These are phyloP conservation scores for Mycena olivaceomarginata DNA, from an alignment of 768 basidiomycete species.

Conservation along the genomic window DNA sequence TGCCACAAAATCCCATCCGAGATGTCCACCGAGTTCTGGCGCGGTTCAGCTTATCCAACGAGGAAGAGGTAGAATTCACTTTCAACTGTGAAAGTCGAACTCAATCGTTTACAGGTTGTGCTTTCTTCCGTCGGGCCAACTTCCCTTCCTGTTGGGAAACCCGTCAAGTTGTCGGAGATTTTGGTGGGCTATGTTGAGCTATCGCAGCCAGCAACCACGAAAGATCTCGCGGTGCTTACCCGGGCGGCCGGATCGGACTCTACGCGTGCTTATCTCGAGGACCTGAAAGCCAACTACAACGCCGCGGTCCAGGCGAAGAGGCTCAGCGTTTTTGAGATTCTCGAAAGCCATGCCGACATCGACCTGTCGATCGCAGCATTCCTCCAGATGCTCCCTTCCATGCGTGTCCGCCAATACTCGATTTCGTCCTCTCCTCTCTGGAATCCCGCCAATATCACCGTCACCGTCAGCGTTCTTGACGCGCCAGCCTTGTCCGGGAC, in stretches of 20 bases:
- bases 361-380: slow-evolving; percentile 59
- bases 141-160: slow-evolving; percentile 61
- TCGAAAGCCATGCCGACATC: slow-evolving; percentile 61
- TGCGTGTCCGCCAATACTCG: slow-evolving; percentile 71
- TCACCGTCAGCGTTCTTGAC: slow-evolving; percentile 67
- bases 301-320: slow-evolving; percentile 58
- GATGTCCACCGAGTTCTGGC: slow-evolving; percentile 62
- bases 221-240: slow-evolving; percentile 59
- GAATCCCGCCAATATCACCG: slow-evolving; percentile 62
- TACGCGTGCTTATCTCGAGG: slow-evolving; percentile 53
- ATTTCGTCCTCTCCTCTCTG: slow-evolving; percentile 70
- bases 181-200: slow-evolving; percentile 69
- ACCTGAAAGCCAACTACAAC: slow-evolving; percentile 54
- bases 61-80: slow-evolving; percentile 57
- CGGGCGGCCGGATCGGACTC: slow-evolving; percentile 48
- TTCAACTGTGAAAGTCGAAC: neutral
- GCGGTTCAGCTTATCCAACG: slow-evolving; percentile 59
- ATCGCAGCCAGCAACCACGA: slow-evolving; percentile 66
- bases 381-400: slow-evolving; percentile 65
- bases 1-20: slow-evolving; percentile 62
- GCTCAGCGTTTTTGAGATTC: slow-evolving; percentile 63
- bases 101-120: slow-evolving; percentile 51
- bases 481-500: slow-evolving; percentile 58
- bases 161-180: slow-evolving; percentile 59
- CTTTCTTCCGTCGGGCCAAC: slow-evolving; percentile 61